Percentiles rank a stretch among this genome's conserved stretches.
Conservation (phyloP, 768 basidiomycete genomes). For the Multifurca ochricompacta region DNA sequence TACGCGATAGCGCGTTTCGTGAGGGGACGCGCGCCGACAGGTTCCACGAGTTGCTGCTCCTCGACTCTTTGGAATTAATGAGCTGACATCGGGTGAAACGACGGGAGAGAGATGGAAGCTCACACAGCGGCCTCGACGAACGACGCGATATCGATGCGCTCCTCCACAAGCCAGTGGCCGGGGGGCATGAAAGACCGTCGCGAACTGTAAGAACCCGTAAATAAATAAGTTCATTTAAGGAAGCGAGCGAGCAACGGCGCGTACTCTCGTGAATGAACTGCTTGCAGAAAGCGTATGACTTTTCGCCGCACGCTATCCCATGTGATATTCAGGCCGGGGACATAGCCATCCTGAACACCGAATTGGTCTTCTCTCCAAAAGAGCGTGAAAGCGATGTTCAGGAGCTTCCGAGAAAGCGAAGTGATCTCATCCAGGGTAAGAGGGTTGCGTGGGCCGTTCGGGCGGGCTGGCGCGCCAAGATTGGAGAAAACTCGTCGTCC, state of each 20-base stretch:
- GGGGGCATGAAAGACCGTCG: conserved; percentile 73
- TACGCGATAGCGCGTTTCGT: conserved; percentile 66
- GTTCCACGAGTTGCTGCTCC: conserved; percentile 45
- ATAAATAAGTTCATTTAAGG: background rate
- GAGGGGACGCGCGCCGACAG: conserved; percentile 27
- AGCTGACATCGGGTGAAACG: background rate
- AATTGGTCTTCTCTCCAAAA: conserved; percentile 54
- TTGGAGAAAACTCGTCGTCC: conserved; percentile 87
- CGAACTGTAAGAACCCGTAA: conserved; percentile 51
- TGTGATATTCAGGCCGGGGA: conserved; percentile 35
- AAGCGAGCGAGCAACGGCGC: conserved; percentile 23
- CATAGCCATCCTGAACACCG: conserved; percentile 33
- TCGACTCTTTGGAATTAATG: conserved; percentile 42
- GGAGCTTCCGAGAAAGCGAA: conserved; percentile 63
- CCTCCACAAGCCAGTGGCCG: conserved; percentile 76
- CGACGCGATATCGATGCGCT: conserved; percentile 48
- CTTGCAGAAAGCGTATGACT: conserved; percentile 69
- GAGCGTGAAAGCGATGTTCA: conserved; percentile 79
- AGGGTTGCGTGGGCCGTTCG: conserved; percentile 50
- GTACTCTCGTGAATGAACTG: conserved; percentile 85
- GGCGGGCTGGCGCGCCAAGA: conserved; percentile 20
- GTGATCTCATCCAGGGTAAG: conserved; percentile 78
- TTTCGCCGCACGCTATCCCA: conserved; percentile 71
- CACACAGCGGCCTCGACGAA: conserved; percentile 88
- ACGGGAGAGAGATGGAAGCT: conserved; percentile 28